Conservation (phyloP, 225 moss, liverwort and hornwort genomes). For the Rhytidiadelphus loreus region DNA sequence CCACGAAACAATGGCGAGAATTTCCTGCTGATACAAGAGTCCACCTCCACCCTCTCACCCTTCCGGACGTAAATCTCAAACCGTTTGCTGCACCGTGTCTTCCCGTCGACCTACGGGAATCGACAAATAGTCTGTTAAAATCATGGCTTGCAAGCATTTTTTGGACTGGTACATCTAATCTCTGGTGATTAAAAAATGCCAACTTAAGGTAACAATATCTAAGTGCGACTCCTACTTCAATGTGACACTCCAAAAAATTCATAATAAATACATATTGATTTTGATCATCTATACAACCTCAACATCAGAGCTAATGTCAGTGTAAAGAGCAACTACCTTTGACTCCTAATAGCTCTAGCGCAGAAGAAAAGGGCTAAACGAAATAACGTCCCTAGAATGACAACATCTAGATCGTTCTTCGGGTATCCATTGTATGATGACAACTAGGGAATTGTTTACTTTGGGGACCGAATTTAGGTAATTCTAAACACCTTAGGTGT, state of each 20-base stretch:
- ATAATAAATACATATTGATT: too few species aligned
- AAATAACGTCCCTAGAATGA: background rate
- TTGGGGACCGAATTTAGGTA: background rate
- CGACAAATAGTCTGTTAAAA: background rate
- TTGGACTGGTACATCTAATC: background rate
- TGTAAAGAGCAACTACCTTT: background rate
- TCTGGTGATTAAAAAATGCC: background rate
- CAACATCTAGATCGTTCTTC: background rate
- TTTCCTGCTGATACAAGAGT: background rate
- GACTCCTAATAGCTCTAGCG: background rate
- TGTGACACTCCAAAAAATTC: background rate
- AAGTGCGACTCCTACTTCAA: background rate
- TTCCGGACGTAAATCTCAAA: slow-evolving; percentile 14
- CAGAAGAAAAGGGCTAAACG: background rate
- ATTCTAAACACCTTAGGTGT: background rate
- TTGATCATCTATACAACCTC: too few species aligned
- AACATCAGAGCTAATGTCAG: background rate
- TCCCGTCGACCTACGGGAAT: slow-evolving; percentile 2
- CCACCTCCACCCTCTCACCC: background rate
- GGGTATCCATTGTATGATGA: background rate
- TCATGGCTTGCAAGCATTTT: too few species aligned
- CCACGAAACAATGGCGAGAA: background rate
- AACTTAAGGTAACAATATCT: too few species aligned
- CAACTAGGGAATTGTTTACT: background rate
- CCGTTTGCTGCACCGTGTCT: slow-evolving; percentile 1